These are phyloP conservation scores for Fusarium xyrophilum DNA, from an alignment of 2,329 filamentous ascomycete genomes.

Conservation along the genomic window DNA sequence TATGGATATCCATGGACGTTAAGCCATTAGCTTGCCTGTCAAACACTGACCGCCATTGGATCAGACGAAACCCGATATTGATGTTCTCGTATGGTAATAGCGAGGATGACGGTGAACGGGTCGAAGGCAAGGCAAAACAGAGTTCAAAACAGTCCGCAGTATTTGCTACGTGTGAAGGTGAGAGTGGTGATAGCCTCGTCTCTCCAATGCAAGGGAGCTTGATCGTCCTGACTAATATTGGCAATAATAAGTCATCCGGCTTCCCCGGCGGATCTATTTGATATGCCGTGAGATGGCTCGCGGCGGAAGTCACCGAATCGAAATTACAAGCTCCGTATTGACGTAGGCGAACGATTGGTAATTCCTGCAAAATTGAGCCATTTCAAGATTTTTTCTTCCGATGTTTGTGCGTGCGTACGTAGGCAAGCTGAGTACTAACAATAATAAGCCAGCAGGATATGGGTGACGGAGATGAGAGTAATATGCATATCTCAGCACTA, in stretches of 20 bases:
- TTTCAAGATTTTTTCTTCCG: not conserved
- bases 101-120: not conserved
- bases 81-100: not conserved
- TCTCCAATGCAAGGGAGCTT: conserved; percentile 21
- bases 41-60: conserved; percentile 17
- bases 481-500: conserved; percentile 25
- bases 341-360: conserved; percentile 18
- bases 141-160: conserved; percentile 12
- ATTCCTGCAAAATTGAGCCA: conserved; percentile 26
- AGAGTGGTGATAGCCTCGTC: conserved; percentile 23
- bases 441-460: conserved; percentile 4
- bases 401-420: conserved; percentile 11
- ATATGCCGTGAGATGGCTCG: conserved; percentile 14
- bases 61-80: conserved; percentile 6
- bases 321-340: conserved; percentile 25
- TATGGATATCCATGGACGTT: conserved; percentile 2
- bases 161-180: not conserved
- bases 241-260: conserved; percentile 9
- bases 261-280: conserved; percentile 28
- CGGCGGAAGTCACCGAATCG: conserved; percentile 9
- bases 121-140: conserved; percentile 14
- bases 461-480: not conserved
- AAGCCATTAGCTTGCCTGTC: conserved; percentile 2
- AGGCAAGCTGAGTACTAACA: conserved; percentile 8
- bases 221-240: not conserved